Percentiles rank a stretch among this genome's conserved stretches.
Evolutionary conservation across 306 rosid genomes (phyloP).

Genomic region (Cajanus cajan): DNA sequence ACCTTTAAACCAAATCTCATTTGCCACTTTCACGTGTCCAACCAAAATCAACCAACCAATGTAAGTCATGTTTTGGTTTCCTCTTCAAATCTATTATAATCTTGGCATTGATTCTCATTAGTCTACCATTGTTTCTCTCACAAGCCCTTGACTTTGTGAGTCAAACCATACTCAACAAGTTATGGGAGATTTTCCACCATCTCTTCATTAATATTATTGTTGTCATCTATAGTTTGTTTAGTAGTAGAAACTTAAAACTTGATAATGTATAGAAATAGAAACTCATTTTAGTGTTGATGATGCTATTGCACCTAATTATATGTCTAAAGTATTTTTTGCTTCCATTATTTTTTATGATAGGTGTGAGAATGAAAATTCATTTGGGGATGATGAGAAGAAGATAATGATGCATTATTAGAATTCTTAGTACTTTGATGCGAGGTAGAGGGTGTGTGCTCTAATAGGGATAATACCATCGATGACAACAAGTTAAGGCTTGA

Average conservation of each 20-base stretch:
- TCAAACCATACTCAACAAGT: slow-evolving; percentile 55
- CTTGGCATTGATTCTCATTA: slow-evolving; percentile 40
- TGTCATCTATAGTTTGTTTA: slow-evolving; percentile 75
- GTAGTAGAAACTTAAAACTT: slow-evolving; percentile 57
- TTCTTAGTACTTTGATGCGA: slow-evolving; percentile 43
- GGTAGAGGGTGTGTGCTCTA: background rate
- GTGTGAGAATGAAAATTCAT: slow-evolving; percentile 33
- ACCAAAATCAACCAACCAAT: slow-evolving; percentile 40
- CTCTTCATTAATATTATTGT: slow-evolving; percentile 79
- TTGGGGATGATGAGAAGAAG: slow-evolving; percentile 50
- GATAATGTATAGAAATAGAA: slow-evolving; percentile 39
- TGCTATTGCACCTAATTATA: slow-evolving; percentile 40
- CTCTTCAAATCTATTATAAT: slow-evolving; percentile 56
- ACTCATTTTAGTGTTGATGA: slow-evolving; percentile 25
- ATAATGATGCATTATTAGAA: background rate
- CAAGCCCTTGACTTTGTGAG: slow-evolving; percentile 83
- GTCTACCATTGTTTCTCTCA: slow-evolving; percentile 76
- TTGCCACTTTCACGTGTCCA: slow-evolving; percentile 42
- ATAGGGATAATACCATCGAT: slow-evolving; percentile 6
- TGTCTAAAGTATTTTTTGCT: slow-evolving; percentile 63
- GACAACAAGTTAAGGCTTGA: too few relatives aligned
- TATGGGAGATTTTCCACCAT: slow-evolving; percentile 84
- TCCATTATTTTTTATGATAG: slow-evolving; percentile 56
- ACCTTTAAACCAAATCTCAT: slow-evolving; percentile 47
- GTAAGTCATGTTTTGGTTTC: slow-evolving; percentile 53